These are phyloP conservation scores for Polytrichum formosum DNA, from an alignment of 225 moss, liverwort and hornwort genomes.

Conservation along the genomic window DNA sequence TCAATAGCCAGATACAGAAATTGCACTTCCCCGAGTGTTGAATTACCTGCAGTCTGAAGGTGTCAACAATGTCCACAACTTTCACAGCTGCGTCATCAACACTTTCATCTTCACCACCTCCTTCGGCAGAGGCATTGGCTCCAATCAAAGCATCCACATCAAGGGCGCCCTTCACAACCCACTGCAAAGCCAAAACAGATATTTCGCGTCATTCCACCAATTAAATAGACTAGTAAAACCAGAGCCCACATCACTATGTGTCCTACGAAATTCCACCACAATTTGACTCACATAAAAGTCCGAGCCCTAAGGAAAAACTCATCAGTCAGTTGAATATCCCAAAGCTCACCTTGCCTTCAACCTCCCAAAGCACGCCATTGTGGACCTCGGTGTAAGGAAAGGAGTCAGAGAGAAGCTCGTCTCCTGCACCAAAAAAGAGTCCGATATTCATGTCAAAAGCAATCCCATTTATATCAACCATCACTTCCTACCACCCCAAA, in stretches of 20 bases:
- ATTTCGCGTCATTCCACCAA: neutral
- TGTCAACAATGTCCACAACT: constrained; percentile 68
- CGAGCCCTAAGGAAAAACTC: too few relatives aligned
- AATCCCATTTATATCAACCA: neutral
- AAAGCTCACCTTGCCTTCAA: constrained; percentile 40
- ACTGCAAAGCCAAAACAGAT: constrained; percentile 16
- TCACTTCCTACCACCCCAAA: constrained; percentile 7
- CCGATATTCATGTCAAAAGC: too few relatives aligned
- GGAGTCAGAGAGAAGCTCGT: constrained; percentile 69
- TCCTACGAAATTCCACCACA: too few relatives aligned
- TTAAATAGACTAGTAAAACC: neutral
- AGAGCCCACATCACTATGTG: too few relatives aligned
- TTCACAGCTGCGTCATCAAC: constrained; percentile 43
- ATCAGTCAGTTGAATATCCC: neutral
- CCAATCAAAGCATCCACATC: constrained; percentile 50
- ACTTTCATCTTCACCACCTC: constrained; percentile 52
- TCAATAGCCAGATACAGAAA: too few relatives aligned
- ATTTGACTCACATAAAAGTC: too few relatives aligned
- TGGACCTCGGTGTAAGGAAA: constrained; percentile 44
- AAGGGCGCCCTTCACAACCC: constrained; percentile 46
- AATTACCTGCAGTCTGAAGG: constrained; percentile 60
- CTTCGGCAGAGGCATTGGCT: constrained; percentile 65
- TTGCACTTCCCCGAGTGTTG: too few relatives aligned
- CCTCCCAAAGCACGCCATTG: constrained; percentile 63
- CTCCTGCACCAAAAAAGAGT: constrained; percentile 23